phyloP scores from a whole-genome alignment of 768 basidiomycete genomes.

The Amyloporia xantha region DNA sequence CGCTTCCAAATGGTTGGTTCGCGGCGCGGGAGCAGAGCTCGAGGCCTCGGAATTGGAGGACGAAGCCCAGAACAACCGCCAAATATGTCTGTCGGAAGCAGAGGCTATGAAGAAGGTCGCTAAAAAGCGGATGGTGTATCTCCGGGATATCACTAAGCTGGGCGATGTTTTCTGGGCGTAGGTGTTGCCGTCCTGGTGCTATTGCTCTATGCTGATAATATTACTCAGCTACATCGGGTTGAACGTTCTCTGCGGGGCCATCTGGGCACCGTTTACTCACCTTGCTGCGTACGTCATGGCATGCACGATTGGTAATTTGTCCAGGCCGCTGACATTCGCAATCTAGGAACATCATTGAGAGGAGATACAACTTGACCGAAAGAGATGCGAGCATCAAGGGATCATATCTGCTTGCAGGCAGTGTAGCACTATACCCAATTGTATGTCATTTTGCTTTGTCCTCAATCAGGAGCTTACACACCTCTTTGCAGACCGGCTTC shows the following conservation, averaged over 20 bases:
- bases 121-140: conserved; percentile 53
- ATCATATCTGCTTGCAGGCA: conserved; percentile 66
- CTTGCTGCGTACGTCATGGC: conserved; percentile 55
- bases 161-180: conserved; percentile 79
- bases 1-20: conserved; percentile 58
- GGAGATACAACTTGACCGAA: conserved; percentile 56
- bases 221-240: conserved; percentile 56
- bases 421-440: conserved; percentile 61
- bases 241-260: conserved; percentile 70
- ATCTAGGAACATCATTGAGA: conserved; percentile 64
- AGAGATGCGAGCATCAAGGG: conserved; percentile 54
- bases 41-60: conserved; percentile 56
- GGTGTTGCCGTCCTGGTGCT: conserved; percentile 19
- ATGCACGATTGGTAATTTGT: background rate
- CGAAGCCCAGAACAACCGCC: conserved; percentile 35
- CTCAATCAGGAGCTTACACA: too few species aligned
- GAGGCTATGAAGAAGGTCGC: conserved; percentile 61
- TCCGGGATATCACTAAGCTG: conserved; percentile 54
- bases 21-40: conserved; percentile 51
- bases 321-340: background rate
- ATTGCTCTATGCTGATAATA: background rate
- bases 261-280: conserved; percentile 76
- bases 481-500: conserved; percentile 46
- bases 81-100: conserved; percentile 42
- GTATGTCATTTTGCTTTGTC: conserved; percentile 31